Conservation (phyloP, 352 stramenopile species). For the Globisporangium viniferum region DNA sequence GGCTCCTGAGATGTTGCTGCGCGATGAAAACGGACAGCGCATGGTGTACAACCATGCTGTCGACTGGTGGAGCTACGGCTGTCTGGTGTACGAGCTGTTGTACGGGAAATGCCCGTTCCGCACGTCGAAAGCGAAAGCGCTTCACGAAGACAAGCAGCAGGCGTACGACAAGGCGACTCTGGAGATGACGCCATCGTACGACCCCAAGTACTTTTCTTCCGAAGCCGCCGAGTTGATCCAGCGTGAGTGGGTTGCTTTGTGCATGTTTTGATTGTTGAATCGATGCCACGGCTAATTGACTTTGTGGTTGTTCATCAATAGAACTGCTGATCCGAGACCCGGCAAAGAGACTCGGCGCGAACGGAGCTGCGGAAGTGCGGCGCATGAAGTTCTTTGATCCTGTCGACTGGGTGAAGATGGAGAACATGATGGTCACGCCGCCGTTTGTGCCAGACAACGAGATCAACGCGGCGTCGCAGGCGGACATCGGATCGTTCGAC, state of each 20-base stretch:
- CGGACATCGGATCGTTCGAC: constrained; percentile 79
- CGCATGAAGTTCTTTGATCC: constrained; percentile 75
- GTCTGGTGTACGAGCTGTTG: constrained; percentile 96
- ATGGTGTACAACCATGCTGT: constrained; percentile 93
- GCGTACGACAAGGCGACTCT: constrained; percentile 82
- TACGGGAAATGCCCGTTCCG: constrained; percentile 96
- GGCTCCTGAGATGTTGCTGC: constrained; percentile 96
- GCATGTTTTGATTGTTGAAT: background rate
- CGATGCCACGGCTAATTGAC: background rate
- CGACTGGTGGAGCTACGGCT: constrained; percentile 98
- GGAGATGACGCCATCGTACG: constrained; percentile 72
- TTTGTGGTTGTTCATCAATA: constrained; percentile 15
- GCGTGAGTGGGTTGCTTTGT: constrained; percentile 25
- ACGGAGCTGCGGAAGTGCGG: constrained; percentile 75
- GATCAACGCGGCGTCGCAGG: constrained; percentile 82
- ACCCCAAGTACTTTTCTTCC: constrained; percentile 78
- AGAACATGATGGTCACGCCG: constrained; percentile 58
- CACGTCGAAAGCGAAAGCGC: constrained; percentile 91
- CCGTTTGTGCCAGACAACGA: constrained; percentile 81
- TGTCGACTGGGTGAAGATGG: constrained; percentile 74
- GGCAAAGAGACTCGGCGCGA: constrained; percentile 60
- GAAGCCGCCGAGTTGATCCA: constrained; percentile 76
- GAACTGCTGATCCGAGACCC: constrained; percentile 76
- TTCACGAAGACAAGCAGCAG: constrained; percentile 89
- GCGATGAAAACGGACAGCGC: constrained; percentile 88